Base-by-base conservation (phyloP, 768 basidiomycete species). In the Agrocybe chaxingu region DNA sequence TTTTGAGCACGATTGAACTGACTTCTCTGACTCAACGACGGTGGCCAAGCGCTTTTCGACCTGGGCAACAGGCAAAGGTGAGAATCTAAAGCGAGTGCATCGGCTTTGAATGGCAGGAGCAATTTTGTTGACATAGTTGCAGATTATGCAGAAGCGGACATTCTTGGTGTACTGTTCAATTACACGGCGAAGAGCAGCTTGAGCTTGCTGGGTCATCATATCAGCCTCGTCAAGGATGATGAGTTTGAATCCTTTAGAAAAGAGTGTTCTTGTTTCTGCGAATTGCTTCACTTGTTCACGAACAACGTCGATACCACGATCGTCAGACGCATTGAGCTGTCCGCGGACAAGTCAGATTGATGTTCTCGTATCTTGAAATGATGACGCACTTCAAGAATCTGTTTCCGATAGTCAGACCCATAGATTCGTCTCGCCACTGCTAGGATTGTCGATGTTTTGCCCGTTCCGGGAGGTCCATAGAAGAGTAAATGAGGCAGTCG, bases 41-140 rank as follows among this genome's bases (percentile, higher is more conserved):
- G 70, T 76, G 31, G 81, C 70, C 33, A 98, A 66, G 45, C 93
- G 77, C 67, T 85, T 88, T 72, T 95, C 87, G 1, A 98, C 90
- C 66, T 98, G 91, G 7, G 61, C 57, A 11, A 87, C 83, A 1
- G 94, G 92, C 13, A 98, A 69, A 1, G 97, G 97, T 7, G 92
- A 95, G 73, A 99, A 98, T 42, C 97, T 81, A 72, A 98, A 99
- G 38, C 96, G 80, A 5, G 97, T 99, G 70, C 97, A 98, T 44
- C 97, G 89, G 69, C 93, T 97, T 70, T 99, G 97, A 44, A 99
- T 97, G 32, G 97, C 97, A 2, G 97, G 97, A 1, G 88, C 85
- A 62, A 99, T 98, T 69, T 98, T 98, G 80, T 98, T 98, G 67
- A 98, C 97, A 60, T 99, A 99, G 70, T 99, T 99, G 78, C 97